A percentile compares a stretch with the other conserved stretches of the same genome.
phyloP scores from a whole-genome alignment of 1,284 basidiomycete genomes.

The Ganoderma lingzhi region DNA sequence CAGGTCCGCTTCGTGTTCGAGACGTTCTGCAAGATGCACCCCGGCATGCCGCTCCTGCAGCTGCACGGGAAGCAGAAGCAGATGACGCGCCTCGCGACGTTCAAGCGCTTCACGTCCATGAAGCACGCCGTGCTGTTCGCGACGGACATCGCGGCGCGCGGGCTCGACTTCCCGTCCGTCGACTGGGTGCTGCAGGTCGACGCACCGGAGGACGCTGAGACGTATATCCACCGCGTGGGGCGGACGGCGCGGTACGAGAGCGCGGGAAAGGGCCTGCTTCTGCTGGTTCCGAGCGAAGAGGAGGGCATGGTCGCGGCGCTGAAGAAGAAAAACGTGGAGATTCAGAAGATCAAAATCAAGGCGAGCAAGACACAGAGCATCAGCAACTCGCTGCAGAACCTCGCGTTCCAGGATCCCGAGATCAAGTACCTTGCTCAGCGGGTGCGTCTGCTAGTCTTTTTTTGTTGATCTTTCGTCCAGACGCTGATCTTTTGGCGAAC shows the following conservation, averaged over 20 bases:
- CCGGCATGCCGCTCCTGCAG: conserved; percentile 90
- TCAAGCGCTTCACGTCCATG: conserved; percentile 82
- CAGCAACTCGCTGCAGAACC: conserved; percentile 89
- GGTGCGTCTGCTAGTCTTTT: conserved; percentile 53
- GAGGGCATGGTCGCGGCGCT: conserved; percentile 85
- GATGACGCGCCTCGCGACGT: conserved; percentile 84
- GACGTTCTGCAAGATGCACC: conserved; percentile 94
- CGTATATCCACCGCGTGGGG: conserved; percentile 97
- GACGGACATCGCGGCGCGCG: conserved; percentile 98
- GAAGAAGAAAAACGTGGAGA: conserved; percentile 76
- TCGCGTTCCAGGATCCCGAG: conserved; percentile 96
- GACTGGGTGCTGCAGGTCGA: conserved; percentile 99
- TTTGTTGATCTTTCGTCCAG: no score
- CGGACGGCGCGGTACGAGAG: conserved; percentile 95
- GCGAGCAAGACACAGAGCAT: conserved; percentile 90
- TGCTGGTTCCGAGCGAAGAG: conserved; percentile 92
- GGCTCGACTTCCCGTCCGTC: conserved; percentile 95
- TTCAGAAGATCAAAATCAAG: conserved; percentile 91
- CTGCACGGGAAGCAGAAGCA: conserved; percentile 99
- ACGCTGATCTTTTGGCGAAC: not conserved
- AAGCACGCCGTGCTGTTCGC: conserved; percentile 89
- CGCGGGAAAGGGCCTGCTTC: conserved; percentile 86
- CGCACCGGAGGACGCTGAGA: conserved; percentile 97
- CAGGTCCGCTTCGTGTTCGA: conserved; percentile 98
- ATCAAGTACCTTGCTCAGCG: conserved; percentile 97